Evolutionary conservation across 495 filamentous ascomycete species (phyloP), one percentile per base, ranked within the genome.

Genomic region (Trypethelium eluteriae): DNA sequence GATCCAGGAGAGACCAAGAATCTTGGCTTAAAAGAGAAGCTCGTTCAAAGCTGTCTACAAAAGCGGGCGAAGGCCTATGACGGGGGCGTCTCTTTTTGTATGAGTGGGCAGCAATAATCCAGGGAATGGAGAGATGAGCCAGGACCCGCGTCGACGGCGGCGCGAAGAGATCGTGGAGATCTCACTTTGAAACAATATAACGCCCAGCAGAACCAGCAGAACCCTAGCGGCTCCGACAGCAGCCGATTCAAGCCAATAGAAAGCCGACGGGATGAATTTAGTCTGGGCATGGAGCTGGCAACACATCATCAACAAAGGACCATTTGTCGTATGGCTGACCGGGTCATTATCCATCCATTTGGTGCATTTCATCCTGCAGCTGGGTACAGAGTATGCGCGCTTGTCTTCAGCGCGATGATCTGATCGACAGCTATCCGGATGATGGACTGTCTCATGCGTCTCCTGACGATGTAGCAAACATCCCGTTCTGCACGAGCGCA

Each of bases 201-300:
- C 11, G 25, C 25, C 25, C 25, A 25, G 25, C 25, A 25, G 25
- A 25, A 25, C 25, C 25, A 25, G 25, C 25, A 25, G 25, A 25
- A 18, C 53, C 53, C 53, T 59, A 59, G 53, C 53, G 53, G 7
- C 53, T 59, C 53, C 53, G 53, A 59, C 6, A 36, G 5, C 32
- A 59, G 32, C 53, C 53, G 53, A 32, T 7, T 18, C 34, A 59
- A 59, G 53, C 53, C 53, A 59, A 59, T 59, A 36, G 53, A 59
- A 34, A 36, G 53, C 53, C 25, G 6, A 59, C 49, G 49, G 49
- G 5, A 9, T 18, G n/a, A 2, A 16, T 35, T 59, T 36, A 59
- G 53, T 18, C 53, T 59, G 53, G 53, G 3, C 14, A 1, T 10
- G 25, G 53, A 18, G 2, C 7, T 3, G 18, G 9, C 53, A 59